These are phyloP conservation scores for Penicillium samsonianum DNA, from an alignment of 495 filamentous ascomycete genomes.

Conservation along the genomic window DNA sequence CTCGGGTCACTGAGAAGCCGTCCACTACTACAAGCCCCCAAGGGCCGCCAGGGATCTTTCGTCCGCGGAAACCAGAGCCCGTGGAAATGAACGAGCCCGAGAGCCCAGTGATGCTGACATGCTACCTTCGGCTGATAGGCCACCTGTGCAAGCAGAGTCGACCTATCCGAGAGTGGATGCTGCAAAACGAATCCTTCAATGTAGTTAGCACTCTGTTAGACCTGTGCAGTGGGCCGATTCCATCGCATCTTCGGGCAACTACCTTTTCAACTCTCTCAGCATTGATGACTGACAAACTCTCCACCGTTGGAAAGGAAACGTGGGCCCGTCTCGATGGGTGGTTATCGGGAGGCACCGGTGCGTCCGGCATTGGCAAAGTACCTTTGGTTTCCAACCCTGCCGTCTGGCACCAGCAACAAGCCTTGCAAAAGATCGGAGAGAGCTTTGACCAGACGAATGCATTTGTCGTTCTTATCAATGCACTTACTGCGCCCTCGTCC, in stretches of 20 bases:
- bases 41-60: constrained; percentile 57
- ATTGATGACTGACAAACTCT: constrained; percentile 64
- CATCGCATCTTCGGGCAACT: constrained; percentile 72
- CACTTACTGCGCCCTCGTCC: constrained; percentile 62
- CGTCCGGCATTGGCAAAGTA: constrained; percentile 35
- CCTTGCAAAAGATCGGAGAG: constrained; percentile 59
- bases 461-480: constrained; percentile 71
- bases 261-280: constrained; percentile 69
- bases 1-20: constrained; percentile 66
- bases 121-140: constrained; percentile 82
- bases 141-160: constrained; percentile 71
- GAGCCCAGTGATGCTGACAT: constrained; percentile 86
- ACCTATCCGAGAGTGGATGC: constrained; percentile 65
- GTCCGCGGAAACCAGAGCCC: constrained; percentile 63
- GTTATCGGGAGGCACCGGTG: constrained; percentile 57
- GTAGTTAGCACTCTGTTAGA: constrained; percentile 67
- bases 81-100: constrained; percentile 77
- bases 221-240: constrained; percentile 67
- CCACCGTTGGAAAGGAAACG: constrained; percentile 59
- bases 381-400: constrained; percentile 42
- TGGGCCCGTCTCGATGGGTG: constrained; percentile 74
- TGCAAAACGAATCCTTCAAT: constrained; percentile 61
- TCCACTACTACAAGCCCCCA: constrained; percentile 46
- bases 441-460: constrained; percentile 81
- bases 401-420: constrained; percentile 52